Conservation (phyloP, 805 yeast genomes). For the Ogataea ramenticola region DNA sequence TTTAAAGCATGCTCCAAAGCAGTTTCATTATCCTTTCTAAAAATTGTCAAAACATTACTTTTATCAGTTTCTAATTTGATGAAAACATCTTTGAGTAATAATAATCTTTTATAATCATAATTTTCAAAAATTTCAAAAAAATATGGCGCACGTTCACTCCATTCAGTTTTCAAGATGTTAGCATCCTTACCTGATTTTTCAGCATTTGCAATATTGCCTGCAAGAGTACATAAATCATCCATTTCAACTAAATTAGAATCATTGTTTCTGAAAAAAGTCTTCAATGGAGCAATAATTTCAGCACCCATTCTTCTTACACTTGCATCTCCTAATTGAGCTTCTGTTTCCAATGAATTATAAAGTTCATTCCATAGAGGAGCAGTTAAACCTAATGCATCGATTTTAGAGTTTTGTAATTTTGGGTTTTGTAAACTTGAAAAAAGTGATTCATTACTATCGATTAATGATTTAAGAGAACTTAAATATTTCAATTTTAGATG, state of each 20-base stretch:
- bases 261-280: conserved; percentile 45
- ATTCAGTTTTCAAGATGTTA: conserved; percentile 42
- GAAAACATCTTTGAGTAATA: conserved; percentile 57
- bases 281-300: conserved; percentile 50
- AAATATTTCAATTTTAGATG: conserved; percentile 41
- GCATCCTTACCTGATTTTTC: conserved; percentile 23
- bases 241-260: conserved; percentile 34
- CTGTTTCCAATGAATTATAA: conserved; percentile 34
- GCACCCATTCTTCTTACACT: conserved; percentile 45
- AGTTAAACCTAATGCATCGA: conserved; percentile 40
- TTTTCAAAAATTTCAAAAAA: conserved; percentile 69
- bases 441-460: conserved; percentile 27
- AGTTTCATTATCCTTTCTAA: conserved; percentile 47
- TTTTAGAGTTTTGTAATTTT: conserved; percentile 38
- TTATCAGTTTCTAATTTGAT: conserved; percentile 57
- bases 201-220: conserved; percentile 12
- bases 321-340: conserved; percentile 35
- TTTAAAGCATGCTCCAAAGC: conserved; percentile 60
- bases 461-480: conserved; percentile 35
- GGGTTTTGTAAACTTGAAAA: conserved; percentile 29
- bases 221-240: conserved; percentile 27
- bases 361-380: conserved; percentile 38
- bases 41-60: conserved; percentile 42
- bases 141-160: conserved; percentile 76
- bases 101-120: conserved; percentile 58